A percentile compares a stretch with the other conserved stretches of the same genome.
phyloP scores from a whole-genome alignment of 768 basidiomycete species.

The Tylopilus sp. region DNA sequence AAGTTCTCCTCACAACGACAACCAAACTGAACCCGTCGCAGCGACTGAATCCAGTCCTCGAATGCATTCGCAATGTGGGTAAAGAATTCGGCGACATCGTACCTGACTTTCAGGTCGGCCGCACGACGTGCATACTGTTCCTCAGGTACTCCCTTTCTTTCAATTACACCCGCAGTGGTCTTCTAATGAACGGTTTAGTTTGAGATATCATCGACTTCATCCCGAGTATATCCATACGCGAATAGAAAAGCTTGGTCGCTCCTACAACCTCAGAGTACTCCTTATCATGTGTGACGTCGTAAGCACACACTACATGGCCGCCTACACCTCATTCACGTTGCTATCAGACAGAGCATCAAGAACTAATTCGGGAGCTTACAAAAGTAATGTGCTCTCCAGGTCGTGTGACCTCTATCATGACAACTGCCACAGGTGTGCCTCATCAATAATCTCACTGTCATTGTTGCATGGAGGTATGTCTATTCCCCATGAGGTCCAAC shows the following conservation, averaged over 20 bases:
- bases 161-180: not conserved
- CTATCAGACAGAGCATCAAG: conserved; percentile 83
- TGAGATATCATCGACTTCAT: conserved; percentile 94
- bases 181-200: conserved; percentile 39
- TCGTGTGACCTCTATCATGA: conserved; percentile 2
- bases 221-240: conserved; percentile 95
- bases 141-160: conserved; percentile 56
- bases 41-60: conserved; percentile 87
- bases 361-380: conserved; percentile 88
- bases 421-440: conserved; percentile 59
- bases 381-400: conserved; percentile 46
- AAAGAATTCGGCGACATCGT: conserved; percentile 95
- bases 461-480: conserved; percentile 86
- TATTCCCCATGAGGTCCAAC: conserved; percentile 3
- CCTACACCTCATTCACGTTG: not conserved
- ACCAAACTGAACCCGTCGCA: conserved; percentile 29
- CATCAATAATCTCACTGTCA: conserved; percentile 89
- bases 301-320: conserved; percentile 29
- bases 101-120: conserved; percentile 93
- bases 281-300: conserved; percentile 92
- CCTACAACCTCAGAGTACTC: conserved; percentile 81
- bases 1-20: not conserved
- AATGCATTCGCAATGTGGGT: conserved; percentile 80
- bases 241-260: conserved; percentile 79
- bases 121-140: conserved; percentile 88